phyloP scores from a whole-genome alignment of 164 flowering plant species.

The Pachysandra terminalis region DNA sequence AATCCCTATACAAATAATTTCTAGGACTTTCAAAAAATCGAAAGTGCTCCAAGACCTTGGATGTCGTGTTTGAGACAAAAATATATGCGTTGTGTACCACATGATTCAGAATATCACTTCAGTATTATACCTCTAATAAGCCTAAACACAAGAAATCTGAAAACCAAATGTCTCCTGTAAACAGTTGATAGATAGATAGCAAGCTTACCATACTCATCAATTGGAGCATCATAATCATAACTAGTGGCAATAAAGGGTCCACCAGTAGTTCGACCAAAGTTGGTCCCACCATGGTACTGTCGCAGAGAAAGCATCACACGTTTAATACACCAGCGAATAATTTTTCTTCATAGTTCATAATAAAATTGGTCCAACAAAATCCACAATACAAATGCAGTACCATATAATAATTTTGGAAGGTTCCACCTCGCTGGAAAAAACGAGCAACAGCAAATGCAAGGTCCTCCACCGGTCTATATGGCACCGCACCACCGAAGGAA shows the following conservation, averaged over 20 bases:
- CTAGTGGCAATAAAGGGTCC: constrained; percentile 91
- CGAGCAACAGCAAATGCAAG: constrained; percentile 94
- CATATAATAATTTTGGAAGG: constrained; percentile 96
- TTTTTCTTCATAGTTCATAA: background rate
- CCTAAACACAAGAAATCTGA: background rate
- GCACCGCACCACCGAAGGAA: constrained; percentile 72
- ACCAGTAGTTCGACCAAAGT: constrained; percentile 88
- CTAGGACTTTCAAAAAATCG: too few species aligned
- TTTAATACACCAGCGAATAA: background rate
- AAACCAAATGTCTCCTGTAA: background rate
- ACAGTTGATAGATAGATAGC: constrained; percentile 1
- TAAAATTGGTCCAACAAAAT: background rate
- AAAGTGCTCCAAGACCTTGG: too few species aligned
- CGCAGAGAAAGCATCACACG: constrained; percentile 9
- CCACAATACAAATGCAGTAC: constrained; percentile 32
- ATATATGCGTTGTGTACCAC: too few species aligned
- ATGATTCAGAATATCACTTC: too few species aligned
- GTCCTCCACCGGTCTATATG: constrained; percentile 92
- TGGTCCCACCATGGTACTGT: constrained; percentile 99
- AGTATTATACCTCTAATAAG: background rate
- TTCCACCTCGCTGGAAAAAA: constrained; percentile 87
- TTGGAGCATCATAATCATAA: constrained; percentile 98
- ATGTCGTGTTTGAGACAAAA: too few species aligned
- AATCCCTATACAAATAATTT: background rate
- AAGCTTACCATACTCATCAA: constrained; percentile 90